These are phyloP conservation scores for Rutidosis leptorrhynchoides DNA, from an alignment of 129 eudicot species.

Conservation along the genomic window DNA sequence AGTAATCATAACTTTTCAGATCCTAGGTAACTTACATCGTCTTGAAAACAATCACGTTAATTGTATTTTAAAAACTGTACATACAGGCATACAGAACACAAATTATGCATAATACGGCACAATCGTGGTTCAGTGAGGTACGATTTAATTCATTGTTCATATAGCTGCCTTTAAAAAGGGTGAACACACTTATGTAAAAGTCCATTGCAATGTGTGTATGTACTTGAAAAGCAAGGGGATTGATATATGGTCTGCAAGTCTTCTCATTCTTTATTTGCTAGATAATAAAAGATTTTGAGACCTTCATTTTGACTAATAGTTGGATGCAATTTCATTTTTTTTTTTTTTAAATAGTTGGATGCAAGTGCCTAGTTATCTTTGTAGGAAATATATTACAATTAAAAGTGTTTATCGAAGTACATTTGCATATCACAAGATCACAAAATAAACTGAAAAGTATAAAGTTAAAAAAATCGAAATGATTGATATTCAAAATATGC, in stretches of 20 bases:
- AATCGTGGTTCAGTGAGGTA: slow-evolving; percentile 71
- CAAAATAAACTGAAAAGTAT: too few relatives aligned
- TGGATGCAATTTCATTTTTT: too few relatives aligned
- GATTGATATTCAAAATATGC: too few relatives aligned
- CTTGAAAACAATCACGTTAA: neutral
- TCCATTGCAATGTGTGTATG: neutral
- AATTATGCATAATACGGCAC: slow-evolving; percentile 70
- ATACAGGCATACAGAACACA: neutral
- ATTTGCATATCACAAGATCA: too few relatives aligned
- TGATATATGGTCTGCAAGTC: slow-evolving; percentile 10
- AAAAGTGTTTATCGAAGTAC: too few relatives aligned
- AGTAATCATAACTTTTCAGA: neutral
- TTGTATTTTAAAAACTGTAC: neutral
- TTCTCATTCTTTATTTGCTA: slow-evolving; percentile 8
- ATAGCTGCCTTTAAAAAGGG: neutral
- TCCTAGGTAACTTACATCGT: neutral
- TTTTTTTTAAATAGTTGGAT: too few relatives aligned
- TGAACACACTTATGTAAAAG: slow-evolving; percentile 7
- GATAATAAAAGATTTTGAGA: neutral
- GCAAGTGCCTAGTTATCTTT: too few relatives aligned
- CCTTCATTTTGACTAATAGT: neutral
- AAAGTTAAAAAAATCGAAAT: too few relatives aligned
- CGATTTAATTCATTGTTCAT: neutral
- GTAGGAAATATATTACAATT: too few relatives aligned
- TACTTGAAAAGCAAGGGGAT: neutral